phyloP scores from a whole-genome alignment of 768 basidiomycete genomes.

The Trametes coccinea region DNA sequence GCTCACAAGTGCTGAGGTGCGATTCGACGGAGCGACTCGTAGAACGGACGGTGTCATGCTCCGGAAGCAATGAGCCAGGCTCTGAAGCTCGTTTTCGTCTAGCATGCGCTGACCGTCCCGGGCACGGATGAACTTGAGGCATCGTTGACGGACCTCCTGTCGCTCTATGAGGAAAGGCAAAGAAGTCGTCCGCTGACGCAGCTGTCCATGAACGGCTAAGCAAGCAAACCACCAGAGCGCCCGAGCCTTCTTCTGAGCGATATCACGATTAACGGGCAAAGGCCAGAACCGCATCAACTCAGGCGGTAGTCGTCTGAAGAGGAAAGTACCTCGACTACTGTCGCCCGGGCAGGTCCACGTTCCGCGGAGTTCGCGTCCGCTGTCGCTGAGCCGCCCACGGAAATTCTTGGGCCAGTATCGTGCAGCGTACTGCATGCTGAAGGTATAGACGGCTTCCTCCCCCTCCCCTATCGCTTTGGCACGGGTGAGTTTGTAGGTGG shows the following conservation, averaged over 20 bases:
- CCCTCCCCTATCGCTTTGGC: not conserved
- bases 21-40: conserved; percentile 10
- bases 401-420: conserved; percentile 29
- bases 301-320: conserved; percentile 32
- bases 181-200: conserved; percentile 19
- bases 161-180: not conserved
- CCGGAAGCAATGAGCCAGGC: conserved; percentile 6
- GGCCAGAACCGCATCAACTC: conserved; percentile 35
- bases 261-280: conserved; percentile 19
- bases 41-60: conserved; percentile 10
- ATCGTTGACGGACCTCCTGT: conserved; percentile 5
- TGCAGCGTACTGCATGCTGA: conserved; percentile 28
- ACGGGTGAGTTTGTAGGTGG: conserved; percentile 23
- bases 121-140: conserved; percentile 3
- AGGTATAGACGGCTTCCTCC: conserved; percentile 7
- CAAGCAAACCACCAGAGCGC: conserved; percentile 37
- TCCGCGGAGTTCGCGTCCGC: conserved; percentile 27
- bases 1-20: conserved; percentile 15
- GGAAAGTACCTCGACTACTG: conserved; percentile 22
- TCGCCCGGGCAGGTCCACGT: conserved; percentile 27
- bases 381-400: conserved; percentile 23
- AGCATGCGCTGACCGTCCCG: not conserved
- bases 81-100: not conserved
- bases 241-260: conserved; percentile 22
- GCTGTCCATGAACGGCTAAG: conserved; percentile 24